Evolutionary conservation across 106 monocot species (phyloP).

Genomic region (Allium cepa): DNA sequence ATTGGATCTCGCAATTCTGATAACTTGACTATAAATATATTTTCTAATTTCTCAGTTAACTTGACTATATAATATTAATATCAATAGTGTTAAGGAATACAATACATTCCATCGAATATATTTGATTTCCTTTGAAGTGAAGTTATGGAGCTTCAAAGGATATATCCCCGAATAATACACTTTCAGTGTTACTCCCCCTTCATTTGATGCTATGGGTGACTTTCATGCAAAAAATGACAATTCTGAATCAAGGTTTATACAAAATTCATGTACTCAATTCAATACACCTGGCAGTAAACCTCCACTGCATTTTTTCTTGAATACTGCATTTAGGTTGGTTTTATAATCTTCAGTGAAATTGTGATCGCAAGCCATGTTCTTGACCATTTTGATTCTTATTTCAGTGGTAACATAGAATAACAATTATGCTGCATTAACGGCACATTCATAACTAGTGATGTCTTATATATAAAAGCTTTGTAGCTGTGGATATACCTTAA

Average conservation of each 20-base stretch:
- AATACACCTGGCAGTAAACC: conserved; percentile 35
- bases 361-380: conserved; percentile 49
- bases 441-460: conserved; percentile 6
- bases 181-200: too few relatives aligned
- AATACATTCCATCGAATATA: too few relatives aligned
- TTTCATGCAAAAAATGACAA: conserved; percentile 18
- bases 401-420: conserved; percentile 18
- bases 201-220: conserved; percentile 12
- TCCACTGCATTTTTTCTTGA: conserved; percentile 82
- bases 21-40: too few relatives aligned
- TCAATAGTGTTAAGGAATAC: too few relatives aligned
- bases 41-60: too few relatives aligned
- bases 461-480: conserved; percentile 49
- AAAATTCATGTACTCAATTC: conserved; percentile 39
- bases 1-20: too few relatives aligned
- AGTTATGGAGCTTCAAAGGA: too few relatives aligned
- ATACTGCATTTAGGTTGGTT: conserved; percentile 60
- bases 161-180: too few relatives aligned
- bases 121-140: too few relatives aligned
- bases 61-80: too few relatives aligned
- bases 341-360: conserved; percentile 79
- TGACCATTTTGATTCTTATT: conserved; percentile 12
- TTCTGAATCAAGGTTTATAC: conserved; percentile 12
- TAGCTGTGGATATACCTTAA: conserved; percentile 74
- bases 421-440: conserved; percentile 8